Base-by-base conservation (phyloP, 495 filamentous ascomycete species). In the Penicillium longicatenatum region DNA sequence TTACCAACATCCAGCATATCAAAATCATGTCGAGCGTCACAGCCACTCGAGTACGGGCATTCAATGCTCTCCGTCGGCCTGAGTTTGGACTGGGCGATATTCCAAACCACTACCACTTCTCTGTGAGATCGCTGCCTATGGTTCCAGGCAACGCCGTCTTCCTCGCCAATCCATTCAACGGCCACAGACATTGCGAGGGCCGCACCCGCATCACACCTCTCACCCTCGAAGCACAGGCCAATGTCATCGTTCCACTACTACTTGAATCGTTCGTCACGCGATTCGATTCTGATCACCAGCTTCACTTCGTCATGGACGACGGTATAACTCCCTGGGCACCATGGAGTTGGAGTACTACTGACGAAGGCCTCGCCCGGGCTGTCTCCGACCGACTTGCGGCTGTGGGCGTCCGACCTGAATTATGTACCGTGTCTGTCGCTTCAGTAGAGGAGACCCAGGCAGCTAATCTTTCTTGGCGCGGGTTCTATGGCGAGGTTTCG, bases 21-120 rank as follows among this genome's bases (percentile, higher is more conserved):
- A 11, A 35, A 35, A 35, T 3, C 31, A 49, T 49, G 46, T 29
- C 46, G 22, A 49, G 24, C 29, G 21, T 19, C 10, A 17, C 16
- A 39, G 46, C 46, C 1, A 8, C 11, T 17, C 46, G 24, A 1
- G 46, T 31, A 3, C 11, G 14, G 6, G 24, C 9, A 10, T 45
- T 57, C 39, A 56, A 59, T 24, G 10, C 14, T 6, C 51, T 55
- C 7, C 37, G 37, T 1, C 35, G 51, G 11, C 51, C 37, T 6
- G 45, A 54, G 10, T 10, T 7, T 6, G 33, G 44, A 6, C 10
- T 6, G 0, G 26, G 11, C 3, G 45, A 45, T 1, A 17, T 6
- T 19, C 57, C 33, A n/a, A 60, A 51, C 37, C 51, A 60, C 52
- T 60, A 50, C 35, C 33, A 43, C 30, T 55, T 60, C 45, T 16